Conservation (phyloP, 2,329 filamentous ascomycete genomes). For the Macrophomina pseudophaseolina region DNA sequence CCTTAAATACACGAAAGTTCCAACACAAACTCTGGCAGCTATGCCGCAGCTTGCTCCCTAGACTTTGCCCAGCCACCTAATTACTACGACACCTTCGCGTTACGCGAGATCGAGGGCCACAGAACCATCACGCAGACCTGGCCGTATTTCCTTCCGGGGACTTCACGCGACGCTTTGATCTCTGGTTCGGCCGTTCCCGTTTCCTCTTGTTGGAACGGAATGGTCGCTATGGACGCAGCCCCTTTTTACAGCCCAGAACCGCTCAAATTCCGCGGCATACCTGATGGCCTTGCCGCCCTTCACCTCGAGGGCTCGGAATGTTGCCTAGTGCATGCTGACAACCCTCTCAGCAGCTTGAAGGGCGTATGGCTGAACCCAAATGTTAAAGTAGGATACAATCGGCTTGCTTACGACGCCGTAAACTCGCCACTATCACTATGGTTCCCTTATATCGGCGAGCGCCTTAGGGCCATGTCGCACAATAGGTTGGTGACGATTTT, state of each 20-base stretch:
- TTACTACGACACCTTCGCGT: constrained; percentile 68
- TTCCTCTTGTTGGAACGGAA: constrained; percentile 70
- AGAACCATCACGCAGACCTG: constrained; percentile 60
- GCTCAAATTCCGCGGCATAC: constrained; percentile 64
- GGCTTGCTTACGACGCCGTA: constrained; percentile 34
- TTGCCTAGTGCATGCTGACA: constrained; percentile 77
- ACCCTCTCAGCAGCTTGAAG: constrained; percentile 56
- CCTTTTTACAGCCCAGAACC: constrained; percentile 54
- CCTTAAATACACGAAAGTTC: no score
- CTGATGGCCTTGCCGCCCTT: constrained; percentile 62
- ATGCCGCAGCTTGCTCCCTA: constrained; percentile 66
- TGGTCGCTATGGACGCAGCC: constrained; percentile 60
- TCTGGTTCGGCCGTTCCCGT: constrained; percentile 58
- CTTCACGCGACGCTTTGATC: constrained; percentile 61
- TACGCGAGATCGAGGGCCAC: constrained; percentile 59
- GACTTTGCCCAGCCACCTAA: constrained; percentile 61
- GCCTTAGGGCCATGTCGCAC: constrained; percentile 31
- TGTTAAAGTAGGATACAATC: constrained; percentile 70
- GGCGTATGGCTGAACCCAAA: constrained; percentile 73
- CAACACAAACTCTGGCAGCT: constrained; percentile 63
- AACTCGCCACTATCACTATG: constrained; percentile 9
- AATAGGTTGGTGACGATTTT: constrained; percentile 28
- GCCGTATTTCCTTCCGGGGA: constrained; percentile 61
- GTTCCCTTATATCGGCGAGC: constrained; percentile 28
- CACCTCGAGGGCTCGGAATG: constrained; percentile 79